Conservation (phyloP, 2,329 filamentous ascomycete genomes). For the Botrytis cinerea region DNA sequence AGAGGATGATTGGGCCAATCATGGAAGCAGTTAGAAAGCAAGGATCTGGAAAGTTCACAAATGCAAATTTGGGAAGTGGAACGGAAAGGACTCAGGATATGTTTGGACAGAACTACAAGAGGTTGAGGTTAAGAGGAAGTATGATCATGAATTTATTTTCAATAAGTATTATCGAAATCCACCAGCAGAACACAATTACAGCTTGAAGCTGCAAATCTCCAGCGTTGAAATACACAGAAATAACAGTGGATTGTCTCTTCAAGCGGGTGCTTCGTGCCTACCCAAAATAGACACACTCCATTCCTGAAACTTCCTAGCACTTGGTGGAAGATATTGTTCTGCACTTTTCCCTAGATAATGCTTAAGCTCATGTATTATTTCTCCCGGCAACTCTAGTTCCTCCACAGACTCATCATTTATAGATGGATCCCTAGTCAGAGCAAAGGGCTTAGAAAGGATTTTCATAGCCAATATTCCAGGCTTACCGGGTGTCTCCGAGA, state of each 20-base stretch:
- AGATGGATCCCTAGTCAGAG: conserved; percentile 27
- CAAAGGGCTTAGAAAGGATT: conserved; percentile 35
- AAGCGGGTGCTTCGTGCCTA: conserved; percentile 50
- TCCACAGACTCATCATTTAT: conserved; percentile 46
- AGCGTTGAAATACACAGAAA: neutral
- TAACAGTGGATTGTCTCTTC: neutral
- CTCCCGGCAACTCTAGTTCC: conserved; percentile 56
- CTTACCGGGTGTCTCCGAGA: neutral
- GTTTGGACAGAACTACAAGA: neutral
- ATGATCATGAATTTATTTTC: conserved; percentile 1
- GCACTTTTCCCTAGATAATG: conserved; percentile 48
- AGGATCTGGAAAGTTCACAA: neutral
- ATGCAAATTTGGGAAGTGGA: neutral
- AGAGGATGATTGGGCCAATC: neutral
- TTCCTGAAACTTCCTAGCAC: conserved; percentile 60
- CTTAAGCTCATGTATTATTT: conserved; percentile 51
- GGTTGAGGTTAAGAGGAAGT: conserved; percentile 1
- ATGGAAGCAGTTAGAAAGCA: neutral
- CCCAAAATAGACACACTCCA: conserved; percentile 68
- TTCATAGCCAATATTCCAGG: conserved; percentile 35
- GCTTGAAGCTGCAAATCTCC: neutral
- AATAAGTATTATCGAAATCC: neutral
- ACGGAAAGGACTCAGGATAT: neutral
- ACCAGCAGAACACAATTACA: neutral
- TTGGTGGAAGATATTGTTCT: conserved; percentile 51